These are phyloP conservation scores for Hyphopichia fennica DNA, from an alignment of 1,139 yeast genomes.

Conservation along the genomic window DNA sequence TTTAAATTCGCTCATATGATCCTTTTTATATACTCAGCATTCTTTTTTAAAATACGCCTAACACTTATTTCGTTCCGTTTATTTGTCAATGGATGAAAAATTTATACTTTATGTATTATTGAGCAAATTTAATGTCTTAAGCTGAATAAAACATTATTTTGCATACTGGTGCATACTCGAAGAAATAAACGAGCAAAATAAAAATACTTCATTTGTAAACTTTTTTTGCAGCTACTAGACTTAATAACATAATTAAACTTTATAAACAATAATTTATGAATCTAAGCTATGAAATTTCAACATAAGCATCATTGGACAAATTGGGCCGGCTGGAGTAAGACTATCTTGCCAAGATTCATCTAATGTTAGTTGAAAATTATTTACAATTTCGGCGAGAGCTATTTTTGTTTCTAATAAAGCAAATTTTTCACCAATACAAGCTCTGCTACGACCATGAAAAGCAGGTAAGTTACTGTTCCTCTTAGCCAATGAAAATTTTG, in stretches of 20 bases:
- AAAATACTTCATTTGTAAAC: not conserved
- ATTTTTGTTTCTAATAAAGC: conserved; percentile 50
- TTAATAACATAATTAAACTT: not conserved
- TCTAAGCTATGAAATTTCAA: not conserved
- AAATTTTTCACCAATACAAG: conserved; percentile 62
- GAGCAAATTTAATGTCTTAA: too few species aligned
- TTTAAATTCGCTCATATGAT: too few species aligned
- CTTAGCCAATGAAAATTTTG: conserved; percentile 44
- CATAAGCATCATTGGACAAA: conserved; percentile 5
- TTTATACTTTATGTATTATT: too few species aligned
- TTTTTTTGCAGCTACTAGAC: not conserved
- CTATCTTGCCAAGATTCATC: conserved; percentile 51
- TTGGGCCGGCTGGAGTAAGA: conserved; percentile 47
- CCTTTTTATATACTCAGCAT: too few species aligned
- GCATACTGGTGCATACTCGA: too few species aligned
- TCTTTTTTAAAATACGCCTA: too few species aligned
- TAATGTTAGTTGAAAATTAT: conserved; percentile 30
- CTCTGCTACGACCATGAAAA: conserved; percentile 62
- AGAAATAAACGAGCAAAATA: not conserved
- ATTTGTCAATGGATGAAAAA: too few species aligned
- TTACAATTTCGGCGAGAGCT: conserved; percentile 36
- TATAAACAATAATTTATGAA: too few species aligned
- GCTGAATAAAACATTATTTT: too few species aligned
- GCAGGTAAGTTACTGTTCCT: conserved; percentile 48
- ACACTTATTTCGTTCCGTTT: too few species aligned